Conservation (phyloP, 1,139 yeast genomes). For the Yamadazyma atlantica region DNA sequence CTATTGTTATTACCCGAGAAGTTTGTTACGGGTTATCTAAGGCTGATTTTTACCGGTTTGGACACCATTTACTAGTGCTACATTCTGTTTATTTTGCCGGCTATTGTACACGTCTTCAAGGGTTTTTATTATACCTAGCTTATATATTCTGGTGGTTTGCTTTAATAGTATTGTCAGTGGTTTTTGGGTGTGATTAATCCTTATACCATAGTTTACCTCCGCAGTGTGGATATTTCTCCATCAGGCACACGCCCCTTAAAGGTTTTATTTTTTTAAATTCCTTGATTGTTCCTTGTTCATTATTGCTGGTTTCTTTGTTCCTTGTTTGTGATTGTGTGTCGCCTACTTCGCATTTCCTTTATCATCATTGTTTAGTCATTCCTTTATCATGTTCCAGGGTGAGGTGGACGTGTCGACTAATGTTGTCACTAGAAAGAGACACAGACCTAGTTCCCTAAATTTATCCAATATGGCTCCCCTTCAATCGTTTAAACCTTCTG, state of each 20-base stretch:
- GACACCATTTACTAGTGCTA: not conserved
- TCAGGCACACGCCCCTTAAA: not conserved
- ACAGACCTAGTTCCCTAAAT: conserved; percentile 26
- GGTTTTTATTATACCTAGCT: not conserved
- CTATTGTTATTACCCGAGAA: no score
- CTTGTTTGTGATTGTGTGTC: no score
- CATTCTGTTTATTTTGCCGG: not conserved
- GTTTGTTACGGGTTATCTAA: not conserved
- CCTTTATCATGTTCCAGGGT: conserved; percentile 17
- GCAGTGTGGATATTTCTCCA: no score
- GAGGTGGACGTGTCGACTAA: conserved; percentile 17
- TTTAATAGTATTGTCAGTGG: no score
- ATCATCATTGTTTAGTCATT: not conserved
- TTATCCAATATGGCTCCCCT: conserved; percentile 13
- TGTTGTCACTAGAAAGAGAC: conserved; percentile 16
- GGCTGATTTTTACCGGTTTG: not conserved
- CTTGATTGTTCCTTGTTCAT: not conserved
- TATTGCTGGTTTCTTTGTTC: no score
- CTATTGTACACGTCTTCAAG: not conserved
- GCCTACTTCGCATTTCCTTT: no score
- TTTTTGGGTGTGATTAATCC: no score
- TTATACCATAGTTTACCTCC: no score
- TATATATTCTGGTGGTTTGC: no score
- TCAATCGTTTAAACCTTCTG: not conserved
- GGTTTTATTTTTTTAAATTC: not conserved